Percentiles rank a stretch among this genome's conserved stretches.
phyloP scores from a whole-genome alignment of 805 yeast species.

The Torulaspora delbrueckii region DNA sequence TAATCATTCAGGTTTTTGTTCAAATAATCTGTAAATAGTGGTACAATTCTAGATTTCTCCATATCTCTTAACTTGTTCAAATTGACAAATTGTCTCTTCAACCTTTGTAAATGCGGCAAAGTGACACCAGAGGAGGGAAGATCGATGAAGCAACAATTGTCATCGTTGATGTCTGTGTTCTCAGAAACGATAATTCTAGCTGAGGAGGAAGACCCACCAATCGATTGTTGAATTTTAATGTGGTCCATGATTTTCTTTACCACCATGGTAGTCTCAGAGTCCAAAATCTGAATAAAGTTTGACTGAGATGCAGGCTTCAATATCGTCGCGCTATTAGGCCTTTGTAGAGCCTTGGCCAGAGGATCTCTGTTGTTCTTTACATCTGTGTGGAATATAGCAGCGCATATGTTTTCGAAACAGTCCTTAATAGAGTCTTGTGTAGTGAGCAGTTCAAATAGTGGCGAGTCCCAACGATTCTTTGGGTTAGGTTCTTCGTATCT shows the following conservation, averaged over 20 bases:
- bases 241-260: constrained; percentile 57
- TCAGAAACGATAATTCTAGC: constrained; percentile 43
- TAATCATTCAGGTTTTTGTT: constrained; percentile 49
- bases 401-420: constrained; percentile 60
- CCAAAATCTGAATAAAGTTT: constrained; percentile 74
- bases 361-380: constrained; percentile 33
- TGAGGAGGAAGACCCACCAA: constrained; percentile 47
- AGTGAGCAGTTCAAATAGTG: constrained; percentile 62
- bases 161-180: constrained; percentile 38
- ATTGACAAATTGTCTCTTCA: constrained; percentile 76
- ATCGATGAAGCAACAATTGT: constrained; percentile 42
- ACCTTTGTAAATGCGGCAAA: constrained; percentile 74
- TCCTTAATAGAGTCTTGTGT: constrained; percentile 43
- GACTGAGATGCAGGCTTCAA: constrained; percentile 74
- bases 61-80: constrained; percentile 75
- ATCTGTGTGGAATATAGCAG: constrained; percentile 43
- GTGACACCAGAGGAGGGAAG: constrained; percentile 61
- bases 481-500: constrained; percentile 92
- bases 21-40: constrained; percentile 74
- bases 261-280: constrained; percentile 61
- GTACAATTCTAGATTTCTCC: constrained; percentile 61
- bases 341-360: constrained; percentile 51
- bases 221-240: constrained; percentile 24
- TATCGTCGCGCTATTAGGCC: constrained; percentile 81
- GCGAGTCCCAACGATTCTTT: constrained; percentile 88